Evolutionary conservation across 345 rosid species (phyloP).

Genomic region (Angophora floribunda): DNA sequence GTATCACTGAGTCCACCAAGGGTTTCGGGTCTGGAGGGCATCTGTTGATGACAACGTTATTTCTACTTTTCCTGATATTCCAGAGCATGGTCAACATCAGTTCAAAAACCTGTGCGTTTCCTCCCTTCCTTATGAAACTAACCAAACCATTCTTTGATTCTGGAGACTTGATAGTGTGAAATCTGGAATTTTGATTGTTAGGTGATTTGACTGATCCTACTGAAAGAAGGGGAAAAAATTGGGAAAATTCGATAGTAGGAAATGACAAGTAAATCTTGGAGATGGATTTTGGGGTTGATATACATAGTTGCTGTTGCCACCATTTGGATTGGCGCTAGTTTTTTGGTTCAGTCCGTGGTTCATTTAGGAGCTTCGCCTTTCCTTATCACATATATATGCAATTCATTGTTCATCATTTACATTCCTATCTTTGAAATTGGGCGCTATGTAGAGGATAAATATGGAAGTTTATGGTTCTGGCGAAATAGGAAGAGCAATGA

Average conservation of each 20-base stretch:
- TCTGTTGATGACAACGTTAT: too few species aligned
- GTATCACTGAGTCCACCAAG: neutral
- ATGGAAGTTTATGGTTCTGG: constrained; percentile 64
- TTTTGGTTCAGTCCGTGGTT: constrained; percentile 85
- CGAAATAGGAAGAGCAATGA: constrained; percentile 12
- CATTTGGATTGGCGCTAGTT: constrained; percentile 95
- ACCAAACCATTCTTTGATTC: neutral
- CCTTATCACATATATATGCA: constrained; percentile 87
- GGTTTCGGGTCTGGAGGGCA: neutral
- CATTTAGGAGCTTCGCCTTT: constrained; percentile 90
- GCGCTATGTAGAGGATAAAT: constrained; percentile 56
- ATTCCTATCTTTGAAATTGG: constrained; percentile 71
- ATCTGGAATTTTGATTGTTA: neutral
- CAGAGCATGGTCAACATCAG: neutral
- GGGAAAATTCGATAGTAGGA: neutral
- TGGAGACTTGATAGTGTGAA: neutral
- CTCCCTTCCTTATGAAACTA: neutral
- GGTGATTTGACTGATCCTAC: neutral
- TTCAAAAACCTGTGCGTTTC: neutral
- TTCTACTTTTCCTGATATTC: neutral
- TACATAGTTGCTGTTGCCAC: constrained; percentile 83
- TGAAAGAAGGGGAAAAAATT: neutral
- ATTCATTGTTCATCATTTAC: constrained; percentile 74
- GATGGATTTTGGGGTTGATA: constrained; percentile 67
- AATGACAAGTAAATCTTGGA: constrained; percentile 51